phyloP scores from a whole-genome alignment of 2,329 filamentous ascomycete genomes.

The Leptographium flavum region DNA sequence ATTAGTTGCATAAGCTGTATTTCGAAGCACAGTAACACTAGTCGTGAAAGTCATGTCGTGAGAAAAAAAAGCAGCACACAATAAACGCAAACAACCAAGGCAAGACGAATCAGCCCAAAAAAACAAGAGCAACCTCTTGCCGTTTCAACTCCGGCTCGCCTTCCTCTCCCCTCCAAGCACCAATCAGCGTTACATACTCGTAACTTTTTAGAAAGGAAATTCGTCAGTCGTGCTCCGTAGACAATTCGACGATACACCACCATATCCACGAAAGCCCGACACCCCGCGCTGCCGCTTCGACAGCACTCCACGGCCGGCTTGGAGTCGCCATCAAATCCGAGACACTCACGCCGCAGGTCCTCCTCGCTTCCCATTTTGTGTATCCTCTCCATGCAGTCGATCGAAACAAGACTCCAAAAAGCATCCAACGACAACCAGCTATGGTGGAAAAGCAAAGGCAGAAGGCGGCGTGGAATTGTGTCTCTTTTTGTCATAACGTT shows the following conservation, averaged over 20 bases:
- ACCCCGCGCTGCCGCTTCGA: too few species aligned
- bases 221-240: too few species aligned
- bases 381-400: conserved; percentile 2
- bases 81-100: too few species aligned
- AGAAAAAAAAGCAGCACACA: too few species aligned
- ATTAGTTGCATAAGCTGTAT: too few species aligned
- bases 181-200: not conserved
- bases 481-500: conserved; percentile 3
- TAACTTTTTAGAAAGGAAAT: too few species aligned
- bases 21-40: too few species aligned
- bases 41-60: too few species aligned
- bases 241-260: not conserved
- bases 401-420: not conserved
- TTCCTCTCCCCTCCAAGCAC: too few species aligned
- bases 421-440: not conserved
- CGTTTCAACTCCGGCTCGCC: not conserved
- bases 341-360: not conserved
- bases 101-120: not conserved
- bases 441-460: not conserved
- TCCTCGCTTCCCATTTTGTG: not conserved
- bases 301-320: too few species aligned
- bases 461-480: not conserved
- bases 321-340: not conserved
- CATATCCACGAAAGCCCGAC: too few species aligned
- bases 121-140: not conserved